phyloP scores from a whole-genome alignment of 2,329 filamentous ascomycete species.

The Tolypocladium amazonense region DNA sequence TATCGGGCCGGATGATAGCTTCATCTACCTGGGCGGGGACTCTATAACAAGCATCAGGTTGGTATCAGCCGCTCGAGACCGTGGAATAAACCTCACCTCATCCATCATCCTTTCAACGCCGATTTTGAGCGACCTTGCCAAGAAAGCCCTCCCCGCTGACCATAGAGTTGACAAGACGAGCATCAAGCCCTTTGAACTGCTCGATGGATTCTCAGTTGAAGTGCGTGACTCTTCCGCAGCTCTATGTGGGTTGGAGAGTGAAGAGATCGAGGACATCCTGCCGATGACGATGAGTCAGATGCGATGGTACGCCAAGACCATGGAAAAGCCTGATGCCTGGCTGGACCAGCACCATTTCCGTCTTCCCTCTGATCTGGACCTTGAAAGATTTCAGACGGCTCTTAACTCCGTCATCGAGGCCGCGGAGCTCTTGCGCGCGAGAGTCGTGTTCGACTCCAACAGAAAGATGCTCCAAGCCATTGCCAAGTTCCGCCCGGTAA shows the following conservation, averaged over 20 bases:
- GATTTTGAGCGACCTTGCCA: neutral
- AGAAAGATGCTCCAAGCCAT: neutral
- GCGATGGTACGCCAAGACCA: neutral
- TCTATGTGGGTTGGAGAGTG: neutral
- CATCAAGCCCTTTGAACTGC: neutral
- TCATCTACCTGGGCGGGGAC: neutral
- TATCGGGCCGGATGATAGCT: neutral
- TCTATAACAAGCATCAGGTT: neutral
- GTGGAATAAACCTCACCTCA: neutral
- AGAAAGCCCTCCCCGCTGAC: neutral
- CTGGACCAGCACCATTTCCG: neutral
- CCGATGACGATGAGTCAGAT: neutral
- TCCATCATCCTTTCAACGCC: neutral
- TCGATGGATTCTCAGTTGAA: neutral
- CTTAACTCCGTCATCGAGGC: neutral
- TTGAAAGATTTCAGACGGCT: neutral
- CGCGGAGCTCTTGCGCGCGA: neutral
- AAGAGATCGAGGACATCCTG: neutral
- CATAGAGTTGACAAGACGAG: neutral
- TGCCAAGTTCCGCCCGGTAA: neutral
- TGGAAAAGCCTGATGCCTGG: neutral
- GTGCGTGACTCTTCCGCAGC: no score
- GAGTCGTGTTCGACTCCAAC: neutral
- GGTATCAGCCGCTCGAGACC: neutral
- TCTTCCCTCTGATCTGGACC: neutral